phyloP scores from a whole-genome alignment of 768 basidiomycete genomes.

The Rhodotorula sphaerocarpa region DNA sequence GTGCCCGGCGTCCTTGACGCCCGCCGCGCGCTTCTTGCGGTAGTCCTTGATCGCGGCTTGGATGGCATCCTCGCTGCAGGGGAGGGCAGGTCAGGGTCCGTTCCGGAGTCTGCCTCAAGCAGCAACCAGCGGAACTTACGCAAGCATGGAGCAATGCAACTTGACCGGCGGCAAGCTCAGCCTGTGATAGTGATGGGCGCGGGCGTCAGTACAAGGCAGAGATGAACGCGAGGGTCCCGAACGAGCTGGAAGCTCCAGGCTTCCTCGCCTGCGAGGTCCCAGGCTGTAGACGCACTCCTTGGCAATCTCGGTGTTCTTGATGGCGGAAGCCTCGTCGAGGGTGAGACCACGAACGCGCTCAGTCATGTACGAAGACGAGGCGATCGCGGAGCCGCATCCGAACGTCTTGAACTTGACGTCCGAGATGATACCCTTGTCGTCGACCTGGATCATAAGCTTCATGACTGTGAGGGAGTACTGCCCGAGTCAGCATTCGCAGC shows the following conservation, averaged over 20 bases:
- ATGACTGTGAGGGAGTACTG: slow-evolving; percentile 53
- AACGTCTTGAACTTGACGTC: slow-evolving; percentile 99
- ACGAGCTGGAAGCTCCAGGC: too few species aligned
- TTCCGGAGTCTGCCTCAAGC: background rate
- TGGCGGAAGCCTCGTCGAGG: slow-evolving; percentile 85
- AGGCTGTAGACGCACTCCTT: slow-evolving; percentile 69
- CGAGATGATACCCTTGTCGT: slow-evolving; percentile 86
- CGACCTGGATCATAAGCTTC: slow-evolving; percentile 97
- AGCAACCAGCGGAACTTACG: background rate
- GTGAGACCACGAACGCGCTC: slow-evolving; percentile 93
- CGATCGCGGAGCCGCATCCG: slow-evolving; percentile 96
- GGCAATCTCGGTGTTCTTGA: slow-evolving; percentile 99
- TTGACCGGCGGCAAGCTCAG: slow-evolving; percentile 34
- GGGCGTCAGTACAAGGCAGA: too few species aligned
- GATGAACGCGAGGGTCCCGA: too few species aligned
- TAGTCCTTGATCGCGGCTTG: slow-evolving; percentile 96
- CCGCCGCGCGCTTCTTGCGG: slow-evolving; percentile 77
- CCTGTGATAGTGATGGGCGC: too few species aligned
- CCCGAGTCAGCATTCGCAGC: background rate
- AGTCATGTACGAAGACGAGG: slow-evolving; percentile 96
- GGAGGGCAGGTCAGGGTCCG: slow-evolving; percentile 55
- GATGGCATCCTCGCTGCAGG: slow-evolving; percentile 80
- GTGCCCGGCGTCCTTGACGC: slow-evolving; percentile 52
- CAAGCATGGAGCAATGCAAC: slow-evolving; percentile 39
- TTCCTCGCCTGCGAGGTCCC: too few species aligned